A percentile compares a stretch with the other conserved stretches of the same genome.
phyloP scores from a whole-genome alignment of 2,329 filamentous ascomycete genomes.

The Ophiosphaerella narmari region DNA sequence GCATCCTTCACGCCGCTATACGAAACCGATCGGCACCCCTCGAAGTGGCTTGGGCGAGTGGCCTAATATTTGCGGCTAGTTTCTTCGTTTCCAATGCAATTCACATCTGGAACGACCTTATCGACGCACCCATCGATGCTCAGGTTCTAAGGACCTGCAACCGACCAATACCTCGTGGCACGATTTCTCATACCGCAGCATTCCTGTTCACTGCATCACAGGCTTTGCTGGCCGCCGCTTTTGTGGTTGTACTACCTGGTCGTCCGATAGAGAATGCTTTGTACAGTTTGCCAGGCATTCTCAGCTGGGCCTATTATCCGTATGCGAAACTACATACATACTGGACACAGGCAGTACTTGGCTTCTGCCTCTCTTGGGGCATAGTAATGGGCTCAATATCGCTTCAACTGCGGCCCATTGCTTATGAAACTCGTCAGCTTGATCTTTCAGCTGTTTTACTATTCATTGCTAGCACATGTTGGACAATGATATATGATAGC shows the following conservation, averaged over 20 bases:
- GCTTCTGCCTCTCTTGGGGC: conserved; percentile 33
- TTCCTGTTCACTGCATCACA: conserved; percentile 45
- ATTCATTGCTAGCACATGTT: conserved; percentile 12
- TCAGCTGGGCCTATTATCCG: conserved; percentile 54
- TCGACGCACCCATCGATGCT: conserved; percentile 60
- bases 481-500: conserved; percentile 44
- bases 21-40: background rate
- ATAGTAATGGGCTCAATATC: conserved; percentile 1
- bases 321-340: conserved; percentile 59
- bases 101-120: conserved; percentile 61
- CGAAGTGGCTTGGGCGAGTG: background rate
- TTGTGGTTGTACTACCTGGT: conserved; percentile 43
- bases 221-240: conserved; percentile 51
- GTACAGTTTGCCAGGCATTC: conserved; percentile 50
- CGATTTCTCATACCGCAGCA: conserved; percentile 50
- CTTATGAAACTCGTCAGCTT: background rate
- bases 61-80: conserved; percentile 55
- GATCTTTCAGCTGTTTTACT: background rate
- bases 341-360: conserved; percentile 58
- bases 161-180: conserved; percentile 47
- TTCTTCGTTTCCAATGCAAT: conserved; percentile 25
- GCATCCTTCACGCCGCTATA: conserved; percentile 47
- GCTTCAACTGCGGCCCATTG: background rate
- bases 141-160: conserved; percentile 34
- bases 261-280: conserved; percentile 43